Base-by-base conservation (phyloP, 2,329 filamentous ascomycete genomes). In the Neonectria ditissima region DNA sequence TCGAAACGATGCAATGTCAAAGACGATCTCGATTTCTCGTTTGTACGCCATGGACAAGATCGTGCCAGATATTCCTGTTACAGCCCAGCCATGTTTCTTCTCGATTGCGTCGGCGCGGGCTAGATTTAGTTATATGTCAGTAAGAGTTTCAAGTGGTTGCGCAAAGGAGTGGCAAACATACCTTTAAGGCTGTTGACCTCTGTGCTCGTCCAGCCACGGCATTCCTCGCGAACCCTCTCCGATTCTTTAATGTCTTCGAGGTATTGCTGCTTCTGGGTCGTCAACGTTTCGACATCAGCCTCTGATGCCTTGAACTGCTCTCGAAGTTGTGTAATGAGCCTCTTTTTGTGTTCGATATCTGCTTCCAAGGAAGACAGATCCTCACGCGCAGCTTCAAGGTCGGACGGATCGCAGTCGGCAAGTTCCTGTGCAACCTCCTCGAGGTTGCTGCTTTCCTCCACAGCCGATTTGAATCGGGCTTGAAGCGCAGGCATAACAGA, bases 151-250 rank as follows among this genome's bases (percentile, higher is more conserved):
- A 34, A 43, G 9, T 14, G 8, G 11, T 37, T n/a, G 47, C 26
- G 14, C 18, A 32, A 4, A 22, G 7, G 22, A 37, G 8, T 28
- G 37, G 14, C 7, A 18, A 34, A 48, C 74, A 30, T 84, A 92
- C 92, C 87, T 85, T 94, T 94, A n/a, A 97, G 83, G 41, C 83
- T 82, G 67, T 86, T 86, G 67, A 98, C 92, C 79, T 98, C 96
- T 28, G 86, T 89, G 55, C 90, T 88, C 60, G 91, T 95, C 91
- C 94, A 97, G 41, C 95, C 94, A 56, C 94, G 89, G 76, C 92
- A 97, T 73, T 97, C 92, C 76, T 97, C 94, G 65, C 92, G 88
- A 26, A 97, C 84, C 67, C 89, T 90, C 77, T 97, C 94, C 0
- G 94, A 92, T 72, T 93, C 90, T 62, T 88, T 86, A 62, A 97